Percentiles rank a stretch among this genome's conserved stretches.
Conservation (phyloP, 352 stramenopile genomes). For the Phytophthora chlamydospora region DNA sequence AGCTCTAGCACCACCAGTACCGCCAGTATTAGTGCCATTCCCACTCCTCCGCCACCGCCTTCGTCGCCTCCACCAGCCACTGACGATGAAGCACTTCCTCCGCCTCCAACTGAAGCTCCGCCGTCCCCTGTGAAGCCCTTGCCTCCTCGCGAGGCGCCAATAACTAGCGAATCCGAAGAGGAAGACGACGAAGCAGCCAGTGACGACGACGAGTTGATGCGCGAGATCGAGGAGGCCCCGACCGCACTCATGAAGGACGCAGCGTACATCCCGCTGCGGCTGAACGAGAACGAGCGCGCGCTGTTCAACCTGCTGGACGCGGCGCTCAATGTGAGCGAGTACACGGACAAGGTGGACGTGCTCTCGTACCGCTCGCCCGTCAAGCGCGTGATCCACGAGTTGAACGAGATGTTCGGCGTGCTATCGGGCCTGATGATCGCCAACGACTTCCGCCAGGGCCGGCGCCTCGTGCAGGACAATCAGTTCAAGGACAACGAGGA, state of each 20-base stretch:
- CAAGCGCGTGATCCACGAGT: slow-evolving; percentile 76
- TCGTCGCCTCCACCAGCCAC: slow-evolving; percentile 5
- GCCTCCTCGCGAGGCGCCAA: slow-evolving; percentile 11
- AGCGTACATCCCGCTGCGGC: slow-evolving; percentile 69
- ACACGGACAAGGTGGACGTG: slow-evolving; percentile 94
- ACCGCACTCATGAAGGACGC: slow-evolving; percentile 43
- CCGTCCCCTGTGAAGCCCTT: slow-evolving; percentile 16
- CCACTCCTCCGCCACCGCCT: background rate
- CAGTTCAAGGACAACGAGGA: slow-evolving; percentile 79
- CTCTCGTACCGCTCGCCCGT: slow-evolving; percentile 70
- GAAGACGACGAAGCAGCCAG: slow-evolving; percentile 11
- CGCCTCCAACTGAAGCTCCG: background rate
- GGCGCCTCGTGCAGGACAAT: slow-evolving; percentile 57
- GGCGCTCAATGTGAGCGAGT: slow-evolving; percentile 88
- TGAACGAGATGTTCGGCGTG: slow-evolving; percentile 70
- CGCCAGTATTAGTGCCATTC: background rate
- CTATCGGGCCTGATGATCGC: slow-evolving; percentile 68
- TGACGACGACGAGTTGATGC: slow-evolving; percentile 42
- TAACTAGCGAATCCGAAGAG: slow-evolving; percentile 40
- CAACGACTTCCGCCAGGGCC: slow-evolving; percentile 66
- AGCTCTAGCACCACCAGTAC: slow-evolving; percentile 9
- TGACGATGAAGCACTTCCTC: slow-evolving; percentile 6
- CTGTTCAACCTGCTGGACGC: slow-evolving; percentile 83
- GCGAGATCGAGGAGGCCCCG: slow-evolving; percentile 36
- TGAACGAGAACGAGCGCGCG: slow-evolving; percentile 69